phyloP scores from a whole-genome alignment of 306 rosid genomes.

The Castanea sativa region DNA sequence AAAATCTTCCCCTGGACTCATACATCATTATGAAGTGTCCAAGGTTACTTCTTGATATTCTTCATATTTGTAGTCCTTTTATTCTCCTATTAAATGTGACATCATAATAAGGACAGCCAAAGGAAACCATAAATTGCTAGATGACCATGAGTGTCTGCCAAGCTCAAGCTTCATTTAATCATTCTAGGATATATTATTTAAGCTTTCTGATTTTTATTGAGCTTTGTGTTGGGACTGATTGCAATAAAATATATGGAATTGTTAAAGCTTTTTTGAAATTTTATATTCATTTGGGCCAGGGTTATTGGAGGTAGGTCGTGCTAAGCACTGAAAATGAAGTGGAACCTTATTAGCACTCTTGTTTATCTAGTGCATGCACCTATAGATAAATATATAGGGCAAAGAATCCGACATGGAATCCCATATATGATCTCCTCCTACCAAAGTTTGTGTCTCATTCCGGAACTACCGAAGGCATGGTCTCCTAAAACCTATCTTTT shows the following conservation, averaged over 20 bases:
- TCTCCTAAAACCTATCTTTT: background rate
- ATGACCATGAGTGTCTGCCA: background rate
- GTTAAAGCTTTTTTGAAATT: background rate
- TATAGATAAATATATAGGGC: background rate
- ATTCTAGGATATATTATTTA: background rate
- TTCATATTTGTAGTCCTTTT: background rate
- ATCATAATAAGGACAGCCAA: background rate
- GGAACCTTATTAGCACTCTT: conserved; percentile 1
- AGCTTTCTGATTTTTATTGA: conserved; percentile 10
- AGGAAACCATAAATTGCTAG: background rate
- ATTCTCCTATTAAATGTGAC: background rate
- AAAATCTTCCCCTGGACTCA: conserved; percentile 10
- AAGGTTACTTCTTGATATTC: conserved; percentile 17
- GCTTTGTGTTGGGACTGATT: conserved; percentile 16
- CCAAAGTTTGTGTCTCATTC: conserved; percentile 1
- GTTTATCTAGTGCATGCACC: conserved; percentile 28
- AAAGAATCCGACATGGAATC: conserved; percentile 10
- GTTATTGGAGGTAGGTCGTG: conserved; percentile 32
- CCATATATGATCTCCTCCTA: conserved; percentile 9
- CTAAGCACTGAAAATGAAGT: conserved; percentile 34
- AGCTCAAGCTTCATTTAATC: background rate
- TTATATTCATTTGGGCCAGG: conserved; percentile 10
- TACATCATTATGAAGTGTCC: conserved; percentile 25
- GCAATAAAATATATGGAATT: background rate
- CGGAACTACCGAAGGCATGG: background rate